phyloP scores from a whole-genome alignment of 228 moss, liverwort and hornwort species.

The Sphagnum magellanicum region DNA sequence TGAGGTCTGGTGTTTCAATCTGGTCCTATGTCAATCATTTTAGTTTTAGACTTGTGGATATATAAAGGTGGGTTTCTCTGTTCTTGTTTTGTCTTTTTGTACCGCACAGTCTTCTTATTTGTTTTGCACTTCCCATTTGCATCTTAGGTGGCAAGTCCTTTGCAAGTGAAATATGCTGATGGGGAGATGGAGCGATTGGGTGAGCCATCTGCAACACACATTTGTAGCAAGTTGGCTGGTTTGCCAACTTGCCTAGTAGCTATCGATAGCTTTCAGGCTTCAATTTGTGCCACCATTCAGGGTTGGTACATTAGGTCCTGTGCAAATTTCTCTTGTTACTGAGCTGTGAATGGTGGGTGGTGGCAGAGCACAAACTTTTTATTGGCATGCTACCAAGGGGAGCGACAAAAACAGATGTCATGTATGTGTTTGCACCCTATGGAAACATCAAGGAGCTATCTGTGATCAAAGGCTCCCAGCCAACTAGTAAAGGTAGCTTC shows the following conservation, averaged over 20 bases:
- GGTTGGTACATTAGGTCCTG: neutral
- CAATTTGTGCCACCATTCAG: too few species aligned
- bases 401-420: conserved; percentile 80
- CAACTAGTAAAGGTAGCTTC: conserved; percentile 72
- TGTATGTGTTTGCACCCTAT: conserved; percentile 63
- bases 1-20: too few species aligned
- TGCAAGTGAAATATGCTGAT: conserved; percentile 97
- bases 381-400: conserved; percentile 92
- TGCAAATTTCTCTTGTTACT: neutral
- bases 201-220: conserved; percentile 2
- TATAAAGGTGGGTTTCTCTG: too few species aligned
- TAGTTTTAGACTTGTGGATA: too few species aligned
- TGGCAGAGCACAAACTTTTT: conserved; percentile 90
- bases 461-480: conserved; percentile 90
- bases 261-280: too few species aligned
- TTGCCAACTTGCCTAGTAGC: too few species aligned
- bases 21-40: too few species aligned
- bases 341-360: neutral
- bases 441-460: conserved; percentile 78
- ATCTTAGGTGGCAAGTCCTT: conserved; percentile 77
- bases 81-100: too few species aligned
- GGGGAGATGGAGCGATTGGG: conserved; percentile 93
- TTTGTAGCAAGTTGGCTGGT: too few species aligned
- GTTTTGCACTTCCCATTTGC: too few species aligned
- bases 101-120: too few species aligned